Conservation (phyloP, 2,329 filamentous ascomycete species). For the Bipolaris gigantea region DNA sequence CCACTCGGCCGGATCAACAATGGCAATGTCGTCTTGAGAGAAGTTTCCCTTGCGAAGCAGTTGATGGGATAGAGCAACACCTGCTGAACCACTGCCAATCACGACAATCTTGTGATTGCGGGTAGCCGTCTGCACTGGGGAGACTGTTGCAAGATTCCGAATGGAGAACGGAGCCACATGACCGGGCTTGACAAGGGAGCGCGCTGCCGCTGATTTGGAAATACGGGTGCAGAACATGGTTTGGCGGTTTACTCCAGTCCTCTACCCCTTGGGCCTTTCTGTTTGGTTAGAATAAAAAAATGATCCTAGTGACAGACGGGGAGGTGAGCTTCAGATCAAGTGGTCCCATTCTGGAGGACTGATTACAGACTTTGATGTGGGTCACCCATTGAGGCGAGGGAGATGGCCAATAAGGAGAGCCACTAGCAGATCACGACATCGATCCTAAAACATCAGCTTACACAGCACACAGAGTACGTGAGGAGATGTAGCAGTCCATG, state of each 20-base stretch:
- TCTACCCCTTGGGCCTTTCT: neutral
- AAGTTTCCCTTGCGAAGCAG: conserved; percentile 63
- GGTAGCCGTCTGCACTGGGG: conserved; percentile 35
- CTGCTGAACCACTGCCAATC: conserved; percentile 67
- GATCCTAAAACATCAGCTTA: neutral
- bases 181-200: conserved; percentile 1
- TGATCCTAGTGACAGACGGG: neutral
- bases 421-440: conserved; percentile 5
- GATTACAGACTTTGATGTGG: conserved; percentile 7
- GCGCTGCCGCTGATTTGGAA: neutral
- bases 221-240: conserved; percentile 1
- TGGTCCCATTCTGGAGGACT: neutral
- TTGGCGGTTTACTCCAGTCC: neutral
- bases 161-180: conserved; percentile 2
- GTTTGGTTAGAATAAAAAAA: neutral
- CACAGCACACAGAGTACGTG: neutral
- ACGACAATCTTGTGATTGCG: conserved; percentile 66
- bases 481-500: neutral
- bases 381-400: neutral
- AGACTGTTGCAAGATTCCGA: conserved; percentile 29
- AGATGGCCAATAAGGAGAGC: neutral
- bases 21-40: conserved; percentile 61
- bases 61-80: conserved; percentile 67
- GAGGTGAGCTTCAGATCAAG: neutral
- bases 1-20: conserved; percentile 64